Evolutionary conservation across 306 rosid genomes (phyloP).

Genomic region (Cercis canadensis): DNA sequence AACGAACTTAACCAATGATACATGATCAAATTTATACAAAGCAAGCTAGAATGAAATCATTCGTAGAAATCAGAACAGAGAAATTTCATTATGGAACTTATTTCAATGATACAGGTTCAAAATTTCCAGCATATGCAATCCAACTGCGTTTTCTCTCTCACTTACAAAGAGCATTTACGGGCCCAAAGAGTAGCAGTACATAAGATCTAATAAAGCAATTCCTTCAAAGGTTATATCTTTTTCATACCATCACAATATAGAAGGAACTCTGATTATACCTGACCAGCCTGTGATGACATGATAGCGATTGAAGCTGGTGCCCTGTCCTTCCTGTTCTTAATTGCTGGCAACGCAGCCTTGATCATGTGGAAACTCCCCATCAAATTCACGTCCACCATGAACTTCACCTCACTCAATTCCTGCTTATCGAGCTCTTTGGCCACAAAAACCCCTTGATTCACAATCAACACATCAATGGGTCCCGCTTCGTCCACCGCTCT

Average conservation of each 20-base stretch:
- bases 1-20: no score
- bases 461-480: constrained; percentile 70
- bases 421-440: constrained; percentile 77
- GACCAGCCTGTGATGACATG: constrained; percentile 95
- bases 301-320: constrained; percentile 78
- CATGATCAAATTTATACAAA: neutral
- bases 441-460: constrained; percentile 80
- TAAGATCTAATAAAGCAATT: neutral
- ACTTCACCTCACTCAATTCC: constrained; percentile 76
- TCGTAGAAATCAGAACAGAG: neutral
- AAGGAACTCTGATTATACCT: constrained; percentile 47
- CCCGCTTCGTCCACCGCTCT: constrained; percentile 73
- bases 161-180: no score
- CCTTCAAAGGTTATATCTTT: neutral
- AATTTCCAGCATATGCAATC: no score
- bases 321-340: constrained; percentile 60
- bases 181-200: no score
- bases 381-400: constrained; percentile 82
- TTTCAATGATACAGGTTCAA: no score
- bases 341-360: constrained; percentile 79
- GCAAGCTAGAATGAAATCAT: neutral
- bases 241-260: neutral
- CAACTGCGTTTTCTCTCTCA: no score
- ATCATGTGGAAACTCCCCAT: constrained; percentile 77
- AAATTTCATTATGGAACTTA: no score